Evolutionary conservation across 2,329 filamentous ascomycete species (phyloP).

Genomic region (Cadophora luteo-olivacea): DNA sequence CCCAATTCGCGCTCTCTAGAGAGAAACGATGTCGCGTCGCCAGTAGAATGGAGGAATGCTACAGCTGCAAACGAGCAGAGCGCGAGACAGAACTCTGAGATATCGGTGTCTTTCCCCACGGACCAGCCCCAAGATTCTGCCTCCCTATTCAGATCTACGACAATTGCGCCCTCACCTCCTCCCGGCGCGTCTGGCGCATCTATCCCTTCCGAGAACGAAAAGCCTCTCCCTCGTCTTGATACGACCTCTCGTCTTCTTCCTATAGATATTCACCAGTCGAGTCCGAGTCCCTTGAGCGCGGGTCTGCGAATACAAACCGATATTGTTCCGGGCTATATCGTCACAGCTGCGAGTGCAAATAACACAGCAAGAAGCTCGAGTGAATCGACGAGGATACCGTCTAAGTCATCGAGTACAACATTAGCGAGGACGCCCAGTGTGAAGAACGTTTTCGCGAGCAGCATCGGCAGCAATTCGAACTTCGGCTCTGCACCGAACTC

Average conservation of each 20-base stretch:
- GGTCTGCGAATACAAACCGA: conserved; percentile 47
- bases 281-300: conserved; percentile 41
- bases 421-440: conserved; percentile 67
- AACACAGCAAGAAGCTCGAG: conserved; percentile 28
- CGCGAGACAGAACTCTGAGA: conserved; percentile 26
- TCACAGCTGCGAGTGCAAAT: conserved; percentile 38
- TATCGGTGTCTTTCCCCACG: conserved; percentile 24
- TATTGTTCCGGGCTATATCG: conserved; percentile 40
- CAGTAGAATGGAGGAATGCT: conserved; percentile 16
- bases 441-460: conserved; percentile 59
- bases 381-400: conserved; percentile 30
- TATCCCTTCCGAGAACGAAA: conserved; percentile 21
- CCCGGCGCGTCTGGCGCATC: conserved; percentile 29
- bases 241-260: conserved; percentile 34
- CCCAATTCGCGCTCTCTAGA: conserved; percentile 30
- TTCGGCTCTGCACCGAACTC: conserved; percentile 66
- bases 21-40: conserved; percentile 21
- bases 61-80: conserved; percentile 30
- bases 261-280: conserved; percentile 25
- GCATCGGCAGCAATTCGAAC: conserved; percentile 49
- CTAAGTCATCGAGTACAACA: conserved; percentile 27
- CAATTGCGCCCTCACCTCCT: conserved; percentile 48
- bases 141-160: conserved; percentile 47
- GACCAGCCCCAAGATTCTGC: conserved; percentile 24
- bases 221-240: conserved; percentile 36